Conservation (phyloP, 768 basidiomycete genomes). For the Mycena olivaceomarginata region DNA sequence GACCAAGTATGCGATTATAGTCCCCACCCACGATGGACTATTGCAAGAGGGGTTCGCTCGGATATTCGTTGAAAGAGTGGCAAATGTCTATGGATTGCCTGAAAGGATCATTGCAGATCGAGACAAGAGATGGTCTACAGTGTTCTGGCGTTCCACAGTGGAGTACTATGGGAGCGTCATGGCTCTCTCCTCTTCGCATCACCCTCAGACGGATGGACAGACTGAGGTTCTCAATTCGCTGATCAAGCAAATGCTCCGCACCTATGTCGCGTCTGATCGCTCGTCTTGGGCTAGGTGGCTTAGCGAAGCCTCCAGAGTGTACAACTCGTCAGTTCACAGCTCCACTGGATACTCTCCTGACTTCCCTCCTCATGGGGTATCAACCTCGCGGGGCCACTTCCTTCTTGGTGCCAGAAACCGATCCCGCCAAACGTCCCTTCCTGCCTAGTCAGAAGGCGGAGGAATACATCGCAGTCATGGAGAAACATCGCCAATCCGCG, state of each 20-base stretch:
- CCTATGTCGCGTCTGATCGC: too few species aligned
- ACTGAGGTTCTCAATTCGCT: too few species aligned
- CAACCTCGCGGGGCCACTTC: conserved; percentile 40
- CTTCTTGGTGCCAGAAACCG: conserved; percentile 10
- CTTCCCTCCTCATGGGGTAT: conserved; percentile 53
- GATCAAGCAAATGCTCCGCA: too few species aligned
- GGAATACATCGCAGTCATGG: conserved; percentile 17
- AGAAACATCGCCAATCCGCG: conserved; percentile 14
- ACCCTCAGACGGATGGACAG: too few species aligned
- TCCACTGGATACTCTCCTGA: conserved; percentile 52
- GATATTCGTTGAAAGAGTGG: background rate
- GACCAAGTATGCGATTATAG: conserved; percentile 57
- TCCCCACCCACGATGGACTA: conserved; percentile 45
- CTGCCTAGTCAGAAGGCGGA: conserved; percentile 33
- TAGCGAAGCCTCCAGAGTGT: too few species aligned
- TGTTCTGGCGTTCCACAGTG: background rate
- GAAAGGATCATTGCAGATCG: background rate
- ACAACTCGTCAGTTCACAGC: background rate
- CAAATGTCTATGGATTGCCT: background rate
- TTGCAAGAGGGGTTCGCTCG: conserved; percentile 30
- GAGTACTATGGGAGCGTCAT: too few species aligned
- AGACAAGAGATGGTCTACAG: background rate
- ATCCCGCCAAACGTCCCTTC: conserved; percentile 29
- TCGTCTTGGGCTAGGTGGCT: too few species aligned
- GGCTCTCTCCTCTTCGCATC: too few species aligned